Evolutionary conservation across 176 grass and related monocot species (phyloP), one percentile per base, ranked within the genome.

Genomic region (Triticum dicoccoides): DNA sequence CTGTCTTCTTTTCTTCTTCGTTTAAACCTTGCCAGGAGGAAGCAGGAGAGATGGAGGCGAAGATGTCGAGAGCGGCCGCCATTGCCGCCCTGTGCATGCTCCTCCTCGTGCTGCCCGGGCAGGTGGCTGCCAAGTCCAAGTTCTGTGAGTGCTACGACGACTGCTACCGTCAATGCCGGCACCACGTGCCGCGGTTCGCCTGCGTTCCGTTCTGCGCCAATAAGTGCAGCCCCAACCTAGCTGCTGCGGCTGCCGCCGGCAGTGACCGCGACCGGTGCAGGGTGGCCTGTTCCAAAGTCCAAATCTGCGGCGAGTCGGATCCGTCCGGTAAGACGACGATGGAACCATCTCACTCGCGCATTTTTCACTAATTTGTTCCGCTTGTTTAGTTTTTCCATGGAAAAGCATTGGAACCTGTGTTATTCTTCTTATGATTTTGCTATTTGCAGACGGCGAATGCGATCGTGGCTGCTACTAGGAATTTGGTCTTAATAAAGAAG

Each of bases 101-200:
- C 25, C 9, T 84, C 11, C 18, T 75, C 1, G 1, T 75, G 72
- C 8, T 51, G 38, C 70, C 44, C 8, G 27, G 15, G 45, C 27
- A 49, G 72, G 72, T 11, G 20, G 21, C 32, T 10, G 83, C 83
- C 74, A 29, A 9, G n/a, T 56, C 63, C 44, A 24, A 78, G 44
- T 78, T 78, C 45, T 85, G 83, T 63, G 2, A 7, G 0, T 85
- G 83, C 62, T 85, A 41, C 62, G 0, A 8, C 3, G 1, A 17
- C 8, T 85, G 83, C 73, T 85, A 69, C 63, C 3, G 30, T 7
- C 32, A 18, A 0, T 85, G 83, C 45, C 38, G 83, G 39, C n/a
- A 33, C 8, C 8, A 13, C 75, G 0, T 78, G 0, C 9, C 4
- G 17, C 51, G 75, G 30, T 59, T 58, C 9, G 3, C 20, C 2